Base-by-base conservation (phyloP, 2,329 filamentous ascomycete species). In the Zymoseptoria tritici region DNA sequence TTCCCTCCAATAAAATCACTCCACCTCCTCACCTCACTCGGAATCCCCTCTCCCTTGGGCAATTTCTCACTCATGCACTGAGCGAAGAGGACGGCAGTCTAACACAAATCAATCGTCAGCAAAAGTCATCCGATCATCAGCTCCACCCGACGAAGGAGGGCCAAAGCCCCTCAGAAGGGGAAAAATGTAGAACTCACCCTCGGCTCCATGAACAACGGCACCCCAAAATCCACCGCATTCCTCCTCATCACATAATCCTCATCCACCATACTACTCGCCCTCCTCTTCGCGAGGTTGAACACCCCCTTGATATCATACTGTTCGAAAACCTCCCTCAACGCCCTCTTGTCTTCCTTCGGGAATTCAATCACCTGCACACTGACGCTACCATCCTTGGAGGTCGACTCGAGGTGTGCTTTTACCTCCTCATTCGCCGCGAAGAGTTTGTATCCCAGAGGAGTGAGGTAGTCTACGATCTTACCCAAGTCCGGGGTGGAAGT, bases 41-140 rank as follows among this genome's bases (percentile, higher is more conserved):
- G 94, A 65, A 97, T 93, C 57, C 91, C 93, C 73, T 94, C 90
- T 63, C 85, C 79, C 70, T 90, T 86, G 62, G 94, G 94, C 55
- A 99, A 83, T 82, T 97, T 99, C 82, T 91, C 90, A 78, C 82
- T 94, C 90, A 99, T 95, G 78, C 94, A 97, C 76, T 91, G 90
- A 63, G 94, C 91, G 72, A 97, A 97, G 69, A 97, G 89, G 66
- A 94, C 87, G 62, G 94, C 93, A 68, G 94, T 99, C 91, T 97
- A 24, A 26, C 20, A 55, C 5, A 42, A 3, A 16, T 11, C 1
- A 9, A 6, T 11, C 21, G 49, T 64, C 29, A 63, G 62, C 56
- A 57, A 57, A 7, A 16, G n/a, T n/a, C n/a, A n/a, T n/a, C n/a
- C n/a, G n/a, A n/a, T n/a, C n/a, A n/a, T n/a, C n/a, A n/a, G n/a